A percentile compares a stretch with the other conserved stretches of the same genome.
Evolutionary conservation across 768 basidiomycete genomes (phyloP).

Genomic region (Vararia minispora): DNA sequence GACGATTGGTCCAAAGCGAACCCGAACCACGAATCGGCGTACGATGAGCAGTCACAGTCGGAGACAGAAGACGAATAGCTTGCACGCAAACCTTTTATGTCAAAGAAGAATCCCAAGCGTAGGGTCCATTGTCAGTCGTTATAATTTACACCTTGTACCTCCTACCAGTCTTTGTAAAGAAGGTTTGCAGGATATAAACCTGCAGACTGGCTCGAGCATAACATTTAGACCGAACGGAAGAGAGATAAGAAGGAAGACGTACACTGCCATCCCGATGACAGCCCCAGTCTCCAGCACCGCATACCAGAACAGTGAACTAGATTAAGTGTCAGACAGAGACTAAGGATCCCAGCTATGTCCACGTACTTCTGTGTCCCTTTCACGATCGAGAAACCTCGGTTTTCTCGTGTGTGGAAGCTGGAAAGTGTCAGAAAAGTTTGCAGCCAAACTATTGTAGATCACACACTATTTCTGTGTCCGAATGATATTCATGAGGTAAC

Average conservation of each 20-base stretch:
- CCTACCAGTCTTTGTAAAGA: constrained; percentile 91
- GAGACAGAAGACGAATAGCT: constrained; percentile 6
- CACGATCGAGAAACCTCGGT: constrained; percentile 87
- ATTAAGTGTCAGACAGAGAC: constrained; percentile 2
- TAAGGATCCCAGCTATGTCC: not conserved
- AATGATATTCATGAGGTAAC: constrained; percentile 81
- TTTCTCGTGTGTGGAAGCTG: constrained; percentile 92
- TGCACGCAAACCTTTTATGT: constrained; percentile 4
- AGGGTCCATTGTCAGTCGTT: not conserved
- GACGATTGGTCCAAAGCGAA: constrained; percentile 10
- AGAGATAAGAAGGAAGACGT: constrained; percentile 23
- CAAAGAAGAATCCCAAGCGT: not conserved
- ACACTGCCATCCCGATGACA: constrained; percentile 83
- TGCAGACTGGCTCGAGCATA: constrained; percentile 51
- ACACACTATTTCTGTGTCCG: constrained; percentile 89
- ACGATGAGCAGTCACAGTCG: constrained; percentile 1
- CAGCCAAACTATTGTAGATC: not conserved
- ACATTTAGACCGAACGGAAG: constrained; percentile 9
- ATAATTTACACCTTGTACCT: constrained; percentile 69
- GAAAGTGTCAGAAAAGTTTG: not conserved
- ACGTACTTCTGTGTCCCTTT: constrained; percentile 78
- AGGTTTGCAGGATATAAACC: constrained; percentile 88
- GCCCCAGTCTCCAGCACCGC: constrained; percentile 70
- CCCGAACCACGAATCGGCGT: constrained; percentile 6
- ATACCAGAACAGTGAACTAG: constrained; percentile 89